Conservation (phyloP, 495 filamentous ascomycete genomes). For the Friedmanniomyces simplex region DNA sequence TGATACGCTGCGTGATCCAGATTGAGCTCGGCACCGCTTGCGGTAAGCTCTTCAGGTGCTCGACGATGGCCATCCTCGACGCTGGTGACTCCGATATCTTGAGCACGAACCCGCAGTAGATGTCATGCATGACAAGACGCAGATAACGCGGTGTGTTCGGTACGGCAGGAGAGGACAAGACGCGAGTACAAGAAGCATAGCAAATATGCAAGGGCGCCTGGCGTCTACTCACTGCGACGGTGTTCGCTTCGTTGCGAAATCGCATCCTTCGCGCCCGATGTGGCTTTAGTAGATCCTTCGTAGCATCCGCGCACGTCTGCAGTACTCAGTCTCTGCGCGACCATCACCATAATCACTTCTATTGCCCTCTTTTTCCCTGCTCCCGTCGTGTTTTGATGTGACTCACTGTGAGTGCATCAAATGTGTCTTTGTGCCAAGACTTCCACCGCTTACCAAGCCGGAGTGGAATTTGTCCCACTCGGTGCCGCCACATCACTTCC, state of each 20-base stretch:
- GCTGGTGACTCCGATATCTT: slow-evolving; percentile 98
- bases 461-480: background rate
- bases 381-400: background rate
- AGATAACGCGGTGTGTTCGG: background rate
- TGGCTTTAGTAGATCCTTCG: too few species aligned
- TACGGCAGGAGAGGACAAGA: background rate
- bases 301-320: too few species aligned
- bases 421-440: too few species aligned
- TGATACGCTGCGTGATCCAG: slow-evolving; percentile 41
- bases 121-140: background rate
- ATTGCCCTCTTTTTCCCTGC: background rate
- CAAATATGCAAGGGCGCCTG: too few species aligned
- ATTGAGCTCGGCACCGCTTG: slow-evolving; percentile 93
- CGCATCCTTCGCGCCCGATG: too few species aligned
- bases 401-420: too few species aligned
- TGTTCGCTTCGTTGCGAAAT: too few species aligned
- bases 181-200: too few species aligned
- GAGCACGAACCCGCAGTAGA: slow-evolving; percentile 42
- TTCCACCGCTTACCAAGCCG: too few species aligned
- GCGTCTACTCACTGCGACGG: too few species aligned
- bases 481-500: background rate
- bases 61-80: slow-evolving; percentile 89
- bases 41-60: slow-evolving; percentile 84
- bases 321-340: too few species aligned
- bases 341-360: background rate